Conservation (phyloP, 2,329 filamentous ascomycete species). For the Xylariaceae sp. region DNA sequence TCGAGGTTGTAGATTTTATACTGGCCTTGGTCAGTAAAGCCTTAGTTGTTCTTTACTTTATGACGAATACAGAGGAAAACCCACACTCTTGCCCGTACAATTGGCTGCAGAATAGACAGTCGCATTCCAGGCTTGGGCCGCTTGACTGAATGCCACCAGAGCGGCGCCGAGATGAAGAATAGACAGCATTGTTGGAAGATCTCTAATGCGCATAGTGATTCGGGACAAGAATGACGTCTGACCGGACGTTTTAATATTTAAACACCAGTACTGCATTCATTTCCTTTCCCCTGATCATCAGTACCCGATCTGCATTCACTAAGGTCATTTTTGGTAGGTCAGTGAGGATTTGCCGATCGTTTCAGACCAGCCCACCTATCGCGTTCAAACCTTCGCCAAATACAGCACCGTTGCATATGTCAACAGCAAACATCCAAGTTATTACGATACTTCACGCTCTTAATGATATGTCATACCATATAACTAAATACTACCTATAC, state of each 20-base stretch:
- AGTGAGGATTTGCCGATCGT: not conserved
- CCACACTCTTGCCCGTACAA: slow-evolving; percentile 12
- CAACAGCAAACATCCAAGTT: too few species aligned
- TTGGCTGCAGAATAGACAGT: slow-evolving; percentile 16
- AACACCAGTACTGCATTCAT: too few species aligned
- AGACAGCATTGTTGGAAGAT: slow-evolving; percentile 10
- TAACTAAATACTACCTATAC: too few species aligned
- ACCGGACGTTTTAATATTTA: too few species aligned
- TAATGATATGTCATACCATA: too few species aligned
- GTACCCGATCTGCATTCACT: not conserved
- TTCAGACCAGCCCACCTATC: not conserved
- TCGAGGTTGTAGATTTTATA: slow-evolving; percentile 11
- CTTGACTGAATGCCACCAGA: slow-evolving; percentile 9
- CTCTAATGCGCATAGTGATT: too few species aligned
- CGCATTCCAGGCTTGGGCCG: slow-evolving; percentile 14
- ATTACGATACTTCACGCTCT: too few species aligned
- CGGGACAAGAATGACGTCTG: too few species aligned
- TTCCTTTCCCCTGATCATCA: not conserved
- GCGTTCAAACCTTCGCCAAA: too few species aligned
- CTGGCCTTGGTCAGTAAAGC: slow-evolving; percentile 5
- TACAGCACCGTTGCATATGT: too few species aligned
- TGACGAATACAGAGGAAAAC: too few species aligned
- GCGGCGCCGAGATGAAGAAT: slow-evolving; percentile 8
- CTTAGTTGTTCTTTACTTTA: not conserved
- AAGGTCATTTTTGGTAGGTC: not conserved